phyloP scores from a whole-genome alignment of 352 stramenopile species.

The Globisporangium alternatum region DNA sequence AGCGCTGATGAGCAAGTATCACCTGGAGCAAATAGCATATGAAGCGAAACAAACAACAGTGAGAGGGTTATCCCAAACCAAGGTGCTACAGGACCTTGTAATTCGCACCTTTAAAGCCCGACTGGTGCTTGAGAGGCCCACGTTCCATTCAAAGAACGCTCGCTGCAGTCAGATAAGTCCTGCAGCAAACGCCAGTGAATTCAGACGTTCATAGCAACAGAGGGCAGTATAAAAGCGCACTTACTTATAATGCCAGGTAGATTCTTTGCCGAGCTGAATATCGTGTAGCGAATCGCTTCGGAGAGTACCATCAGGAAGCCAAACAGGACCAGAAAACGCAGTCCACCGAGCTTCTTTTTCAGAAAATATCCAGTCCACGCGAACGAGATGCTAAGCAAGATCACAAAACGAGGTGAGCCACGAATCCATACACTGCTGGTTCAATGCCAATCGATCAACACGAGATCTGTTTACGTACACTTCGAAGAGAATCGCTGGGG shows the following conservation, averaged over 20 bases:
- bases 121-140: slow-evolving; percentile 24
- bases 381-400: slow-evolving; percentile 22
- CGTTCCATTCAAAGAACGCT: slow-evolving; percentile 16
- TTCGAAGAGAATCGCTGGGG: slow-evolving; percentile 10
- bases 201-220: background rate
- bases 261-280: slow-evolving; percentile 17
- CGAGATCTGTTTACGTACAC: slow-evolving; percentile 3
- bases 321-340: slow-evolving; percentile 23
- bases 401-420: background rate
- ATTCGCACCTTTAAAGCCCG: slow-evolving; percentile 23
- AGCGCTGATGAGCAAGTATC: slow-evolving; percentile 25
- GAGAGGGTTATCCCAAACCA: background rate
- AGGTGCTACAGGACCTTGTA: background rate
- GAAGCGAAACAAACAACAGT: background rate
- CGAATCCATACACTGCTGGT: background rate
- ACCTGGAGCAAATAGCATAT: background rate
- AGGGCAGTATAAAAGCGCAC: background rate
- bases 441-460: background rate
- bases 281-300: slow-evolving; percentile 16
- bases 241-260: slow-evolving; percentile 23
- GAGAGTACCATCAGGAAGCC: slow-evolving; percentile 21
- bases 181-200: background rate
- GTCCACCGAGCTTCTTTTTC: slow-evolving; percentile 23
- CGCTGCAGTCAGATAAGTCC: slow-evolving; percentile 5
- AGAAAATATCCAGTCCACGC: slow-evolving; percentile 26